Conservation (phyloP, 768 basidiomycete genomes). For the Phylloporus sp. region DNA sequence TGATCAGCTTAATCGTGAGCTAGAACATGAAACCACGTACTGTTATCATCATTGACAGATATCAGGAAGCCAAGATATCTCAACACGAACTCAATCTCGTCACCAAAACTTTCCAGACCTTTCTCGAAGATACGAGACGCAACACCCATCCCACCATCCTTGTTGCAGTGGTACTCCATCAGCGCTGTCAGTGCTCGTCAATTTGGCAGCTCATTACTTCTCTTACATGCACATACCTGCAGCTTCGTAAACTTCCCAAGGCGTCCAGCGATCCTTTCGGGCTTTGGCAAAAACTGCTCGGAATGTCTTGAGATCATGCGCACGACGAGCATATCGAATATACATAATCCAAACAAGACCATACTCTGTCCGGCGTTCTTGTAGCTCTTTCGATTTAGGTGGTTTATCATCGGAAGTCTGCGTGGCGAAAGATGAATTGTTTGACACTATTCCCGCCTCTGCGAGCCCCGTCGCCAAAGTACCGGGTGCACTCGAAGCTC, state of each 20-base stretch:
- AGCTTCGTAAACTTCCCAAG: constrained; percentile 94
- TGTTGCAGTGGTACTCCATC: constrained; percentile 91
- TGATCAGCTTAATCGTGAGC: constrained; percentile 1
- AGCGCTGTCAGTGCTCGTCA: constrained; percentile 51
- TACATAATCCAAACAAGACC: constrained; percentile 84
- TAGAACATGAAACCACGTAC: constrained; percentile 44
- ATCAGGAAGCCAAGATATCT: constrained; percentile 92
- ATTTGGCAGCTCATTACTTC: neutral
- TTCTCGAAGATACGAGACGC: constrained; percentile 92
- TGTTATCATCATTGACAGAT: constrained; percentile 91
- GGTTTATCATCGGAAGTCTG: constrained; percentile 53
- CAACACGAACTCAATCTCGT: constrained; percentile 81
- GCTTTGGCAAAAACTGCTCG: constrained; percentile 79
- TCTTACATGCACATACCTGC: constrained; percentile 51
- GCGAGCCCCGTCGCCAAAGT: constrained; percentile 11
- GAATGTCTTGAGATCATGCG: constrained; percentile 81
- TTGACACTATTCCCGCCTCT: constrained; percentile 34
- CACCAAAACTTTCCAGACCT: constrained; percentile 78
- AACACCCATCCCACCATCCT: constrained; percentile 65
- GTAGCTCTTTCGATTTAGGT: constrained; percentile 51
- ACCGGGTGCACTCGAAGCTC: constrained; percentile 14
- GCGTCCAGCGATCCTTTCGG: constrained; percentile 66
- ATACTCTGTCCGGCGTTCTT: constrained; percentile 59
- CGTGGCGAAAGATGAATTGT: constrained; percentile 46
- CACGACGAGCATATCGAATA: constrained; percentile 86